Percentiles rank a stretch among this genome's conserved stretches.
Evolutionary conservation across 306 rosid genomes (phyloP).

Genomic region (Lagenaria siceraria): DNA sequence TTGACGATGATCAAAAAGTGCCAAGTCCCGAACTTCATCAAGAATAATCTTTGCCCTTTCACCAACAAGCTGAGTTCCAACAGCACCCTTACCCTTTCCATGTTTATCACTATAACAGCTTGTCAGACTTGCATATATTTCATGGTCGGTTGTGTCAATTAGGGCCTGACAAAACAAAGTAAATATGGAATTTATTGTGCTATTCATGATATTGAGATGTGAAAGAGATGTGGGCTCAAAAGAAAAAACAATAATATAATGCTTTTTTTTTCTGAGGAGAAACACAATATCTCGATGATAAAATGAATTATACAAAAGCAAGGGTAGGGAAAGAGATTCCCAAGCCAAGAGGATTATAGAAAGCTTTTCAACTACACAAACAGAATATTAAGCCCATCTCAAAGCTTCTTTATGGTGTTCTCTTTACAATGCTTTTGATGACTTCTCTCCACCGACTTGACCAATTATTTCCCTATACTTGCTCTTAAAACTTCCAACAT

Average conservation of each 20-base stretch:
- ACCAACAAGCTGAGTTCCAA: constrained; percentile 75
- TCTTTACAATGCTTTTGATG: too few relatives aligned
- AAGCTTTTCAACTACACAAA: neutral
- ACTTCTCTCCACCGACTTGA: neutral
- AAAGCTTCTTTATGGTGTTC: too few relatives aligned
- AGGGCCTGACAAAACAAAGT: constrained; percentile 50
- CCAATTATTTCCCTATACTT: neutral
- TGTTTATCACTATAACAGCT: constrained; percentile 45
- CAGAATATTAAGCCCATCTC: neutral
- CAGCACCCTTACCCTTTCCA: constrained; percentile 65
- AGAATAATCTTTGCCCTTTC: constrained; percentile 82
- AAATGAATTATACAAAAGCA: neutral
- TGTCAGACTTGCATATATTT: constrained; percentile 59
- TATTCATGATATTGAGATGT: neutral
- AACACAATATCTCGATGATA: neutral
- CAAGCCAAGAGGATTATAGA: neutral
- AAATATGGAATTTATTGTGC: neutral
- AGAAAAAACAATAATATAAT: neutral
- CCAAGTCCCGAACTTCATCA: constrained; percentile 60
- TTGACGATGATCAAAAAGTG: constrained; percentile 46
- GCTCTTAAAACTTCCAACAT: neutral
- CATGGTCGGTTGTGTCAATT: constrained; percentile 57
- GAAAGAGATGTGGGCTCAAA: neutral
- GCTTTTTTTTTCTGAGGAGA: neutral
- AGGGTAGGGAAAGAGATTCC: neutral